Percentiles rank a stretch among this genome's conserved stretches.
phyloP scores from a whole-genome alignment of 2,329 filamentous ascomycete genomes.

The Xylariaceae sp. region DNA sequence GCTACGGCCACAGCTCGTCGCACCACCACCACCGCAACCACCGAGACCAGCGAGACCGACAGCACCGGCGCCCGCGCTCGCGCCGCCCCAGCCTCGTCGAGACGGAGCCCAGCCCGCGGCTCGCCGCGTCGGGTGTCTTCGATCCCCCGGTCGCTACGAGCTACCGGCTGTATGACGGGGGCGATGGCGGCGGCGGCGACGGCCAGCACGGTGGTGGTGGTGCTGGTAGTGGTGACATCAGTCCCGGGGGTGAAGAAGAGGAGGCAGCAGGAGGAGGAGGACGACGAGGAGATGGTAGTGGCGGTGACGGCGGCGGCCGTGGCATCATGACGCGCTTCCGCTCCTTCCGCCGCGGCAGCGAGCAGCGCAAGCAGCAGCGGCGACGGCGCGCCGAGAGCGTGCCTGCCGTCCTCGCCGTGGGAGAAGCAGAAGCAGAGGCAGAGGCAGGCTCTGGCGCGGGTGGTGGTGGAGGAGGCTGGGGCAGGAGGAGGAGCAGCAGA shows the following conservation, averaged over 20 bases:
- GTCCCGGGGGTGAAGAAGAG: too few species aligned
- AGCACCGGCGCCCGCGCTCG: slow-evolving; percentile 18
- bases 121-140: slow-evolving; percentile 14
- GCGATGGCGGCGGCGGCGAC: slow-evolving; percentile 7
- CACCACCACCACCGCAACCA: too few species aligned
- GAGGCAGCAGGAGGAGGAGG: too few species aligned
- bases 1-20: not conserved
- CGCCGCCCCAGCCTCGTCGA: slow-evolving; percentile 33
- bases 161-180: slow-evolving; percentile 20
- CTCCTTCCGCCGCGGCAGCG: not conserved
- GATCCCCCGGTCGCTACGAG: slow-evolving; percentile 19
- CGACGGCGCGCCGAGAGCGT: not conserved
- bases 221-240: too few species aligned
- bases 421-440: not conserved
- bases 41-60: too few species aligned
- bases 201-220: not conserved
- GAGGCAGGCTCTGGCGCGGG: not conserved
- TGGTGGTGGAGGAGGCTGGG: not conserved
- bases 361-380: too few species aligned
- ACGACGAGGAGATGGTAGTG: not conserved
- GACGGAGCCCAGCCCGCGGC: slow-evolving; percentile 35
- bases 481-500: not conserved
- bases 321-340: not conserved
- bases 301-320: not conserved
- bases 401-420: not conserved